Evolutionary conservation across 805 yeast species (phyloP).

Genomic region (Zygoascus flipseniorum): DNA sequence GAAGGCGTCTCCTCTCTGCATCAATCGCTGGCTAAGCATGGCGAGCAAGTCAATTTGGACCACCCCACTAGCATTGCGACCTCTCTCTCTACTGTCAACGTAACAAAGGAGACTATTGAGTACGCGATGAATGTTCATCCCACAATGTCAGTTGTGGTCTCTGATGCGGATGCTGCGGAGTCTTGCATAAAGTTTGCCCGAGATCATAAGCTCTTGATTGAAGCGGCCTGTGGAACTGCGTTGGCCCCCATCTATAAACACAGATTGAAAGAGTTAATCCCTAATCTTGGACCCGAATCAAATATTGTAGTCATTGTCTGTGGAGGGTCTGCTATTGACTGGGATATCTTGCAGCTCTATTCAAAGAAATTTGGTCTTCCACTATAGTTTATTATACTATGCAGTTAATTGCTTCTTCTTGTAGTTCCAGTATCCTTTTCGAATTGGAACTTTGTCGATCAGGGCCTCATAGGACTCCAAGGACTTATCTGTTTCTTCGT

Average conservation of each 20-base stretch:
- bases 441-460: conserved; percentile 50
- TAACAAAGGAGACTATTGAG: conserved; percentile 42
- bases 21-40: conserved; percentile 40
- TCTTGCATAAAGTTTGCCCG: conserved; percentile 44
- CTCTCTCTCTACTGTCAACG: conserved; percentile 53
- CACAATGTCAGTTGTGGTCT: conserved; percentile 36
- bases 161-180: conserved; percentile 48
- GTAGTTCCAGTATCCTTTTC: conserved; percentile 55
- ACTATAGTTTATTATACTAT: conserved; percentile 5
- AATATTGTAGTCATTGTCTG: conserved; percentile 50
- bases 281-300: conserved; percentile 30
- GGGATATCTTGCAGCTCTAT: conserved; percentile 19
- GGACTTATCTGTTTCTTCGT: conserved; percentile 30
- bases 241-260: conserved; percentile 35
- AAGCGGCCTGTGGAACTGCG: conserved; percentile 72
- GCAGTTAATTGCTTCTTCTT: neutral
- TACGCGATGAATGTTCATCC: conserved; percentile 35
- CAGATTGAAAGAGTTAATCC: conserved; percentile 16
- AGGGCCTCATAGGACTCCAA: conserved; percentile 42
- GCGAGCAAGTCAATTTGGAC: conserved; percentile 36
- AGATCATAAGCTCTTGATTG: conserved; percentile 46
- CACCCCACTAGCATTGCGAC: conserved; percentile 48
- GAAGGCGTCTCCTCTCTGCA: conserved; percentile 53
- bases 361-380: conserved; percentile 16
- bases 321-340: conserved; percentile 38